These are phyloP conservation scores for Peronospora belbahrii DNA, from an alignment of 352 stramenopile genomes.

Conservation along the genomic window DNA sequence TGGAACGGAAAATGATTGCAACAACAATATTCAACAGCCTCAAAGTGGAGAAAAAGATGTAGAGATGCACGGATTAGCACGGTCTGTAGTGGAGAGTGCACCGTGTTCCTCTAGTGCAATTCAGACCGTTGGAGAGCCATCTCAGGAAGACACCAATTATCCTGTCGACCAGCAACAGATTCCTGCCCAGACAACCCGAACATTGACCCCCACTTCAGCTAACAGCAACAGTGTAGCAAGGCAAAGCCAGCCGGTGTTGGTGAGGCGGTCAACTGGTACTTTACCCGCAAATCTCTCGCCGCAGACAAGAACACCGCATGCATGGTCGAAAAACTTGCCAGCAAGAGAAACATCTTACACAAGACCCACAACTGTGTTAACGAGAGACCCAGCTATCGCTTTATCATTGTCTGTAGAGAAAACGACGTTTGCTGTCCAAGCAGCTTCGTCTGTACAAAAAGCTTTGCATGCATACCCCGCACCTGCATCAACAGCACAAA, in stretches of 20 bases:
- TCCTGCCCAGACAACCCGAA: background rate
- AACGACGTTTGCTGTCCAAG: slow-evolving; percentile 12
- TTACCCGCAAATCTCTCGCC: slow-evolving; percentile 7
- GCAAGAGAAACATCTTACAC: slow-evolving; percentile 5
- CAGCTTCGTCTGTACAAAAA: slow-evolving; percentile 17
- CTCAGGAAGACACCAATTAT: slow-evolving; percentile 3
- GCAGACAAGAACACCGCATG: slow-evolving; percentile 2
- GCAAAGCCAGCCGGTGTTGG: background rate
- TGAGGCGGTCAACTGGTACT: slow-evolving; percentile 4
- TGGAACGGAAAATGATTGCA: slow-evolving; percentile 6
- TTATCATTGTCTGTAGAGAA: slow-evolving; percentile 6
- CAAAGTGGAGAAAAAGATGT: slow-evolving; percentile 8
- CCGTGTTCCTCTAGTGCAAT: background rate
- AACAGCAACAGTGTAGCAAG: slow-evolving; percentile 1
- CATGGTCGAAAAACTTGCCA: slow-evolving; percentile 5
- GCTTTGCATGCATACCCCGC: background rate
- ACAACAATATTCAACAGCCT: background rate
- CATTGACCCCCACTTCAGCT: background rate
- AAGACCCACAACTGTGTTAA: slow-evolving; percentile 7
- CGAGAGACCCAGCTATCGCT: too few relatives aligned
- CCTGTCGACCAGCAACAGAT: background rate
- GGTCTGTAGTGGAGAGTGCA: background rate
- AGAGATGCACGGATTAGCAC: slow-evolving; percentile 11
- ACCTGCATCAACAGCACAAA: slow-evolving; percentile 4
- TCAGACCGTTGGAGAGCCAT: slow-evolving; percentile 6